Conservation (phyloP, 75 land plant species). For the Isoetes taiwanensis region DNA sequence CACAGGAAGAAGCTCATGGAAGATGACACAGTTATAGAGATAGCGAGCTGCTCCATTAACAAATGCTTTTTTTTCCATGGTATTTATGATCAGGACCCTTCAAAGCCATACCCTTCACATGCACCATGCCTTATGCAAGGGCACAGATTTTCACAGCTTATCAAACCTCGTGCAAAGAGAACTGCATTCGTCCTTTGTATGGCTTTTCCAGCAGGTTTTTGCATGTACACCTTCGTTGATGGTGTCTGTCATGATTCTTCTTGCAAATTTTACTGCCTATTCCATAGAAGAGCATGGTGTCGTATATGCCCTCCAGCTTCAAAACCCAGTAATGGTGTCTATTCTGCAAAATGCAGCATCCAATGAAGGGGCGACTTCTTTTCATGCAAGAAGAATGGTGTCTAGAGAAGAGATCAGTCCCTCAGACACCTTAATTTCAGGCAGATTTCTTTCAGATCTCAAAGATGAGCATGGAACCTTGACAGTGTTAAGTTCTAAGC, state of each 20-base stretch:
- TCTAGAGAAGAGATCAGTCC: too few relatives aligned
- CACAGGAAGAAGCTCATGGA: too few relatives aligned
- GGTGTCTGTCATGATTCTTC: conserved; percentile 81
- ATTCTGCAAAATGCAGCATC: too few relatives aligned
- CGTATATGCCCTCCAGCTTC: too few relatives aligned
- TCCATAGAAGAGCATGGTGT: conserved; percentile 50
- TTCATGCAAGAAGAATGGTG: too few relatives aligned
- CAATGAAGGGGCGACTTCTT: too few relatives aligned
- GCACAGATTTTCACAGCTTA: conserved; percentile 43
- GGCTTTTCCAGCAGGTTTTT: conserved; percentile 91
- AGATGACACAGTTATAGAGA: too few relatives aligned
- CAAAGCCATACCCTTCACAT: conserved; percentile 59
- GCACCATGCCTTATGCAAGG: conserved; percentile 32
- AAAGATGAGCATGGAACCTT: too few relatives aligned
- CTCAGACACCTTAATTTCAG: too few relatives aligned
- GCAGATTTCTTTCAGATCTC: too few relatives aligned
- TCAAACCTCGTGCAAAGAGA: conserved; percentile 51
- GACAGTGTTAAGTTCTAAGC: too few relatives aligned
- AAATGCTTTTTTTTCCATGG: conserved; percentile 90
- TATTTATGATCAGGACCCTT: conserved; percentile 71
- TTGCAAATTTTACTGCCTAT: conserved; percentile 79
- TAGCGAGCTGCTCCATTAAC: conserved; percentile 50
- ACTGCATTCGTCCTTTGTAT: conserved; percentile 74
- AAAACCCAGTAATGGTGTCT: too few relatives aligned
- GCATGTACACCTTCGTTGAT: conserved; percentile 76